Conservation (phyloP, 768 basidiomycete genomes). For the Amanita fuliginea region DNA sequence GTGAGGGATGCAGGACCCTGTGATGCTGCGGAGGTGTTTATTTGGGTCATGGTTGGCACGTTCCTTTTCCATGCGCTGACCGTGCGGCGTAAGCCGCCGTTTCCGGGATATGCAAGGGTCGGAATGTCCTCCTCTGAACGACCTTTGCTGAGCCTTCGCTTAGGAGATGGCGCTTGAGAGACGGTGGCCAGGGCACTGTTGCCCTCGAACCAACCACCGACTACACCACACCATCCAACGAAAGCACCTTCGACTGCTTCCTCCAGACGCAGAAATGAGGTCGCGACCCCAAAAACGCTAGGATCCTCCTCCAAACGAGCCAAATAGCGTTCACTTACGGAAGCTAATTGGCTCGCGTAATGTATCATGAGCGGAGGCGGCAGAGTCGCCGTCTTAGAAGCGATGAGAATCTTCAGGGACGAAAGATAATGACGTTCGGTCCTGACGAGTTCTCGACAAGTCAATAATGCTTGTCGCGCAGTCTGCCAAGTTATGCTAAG, state of each 20-base stretch:
- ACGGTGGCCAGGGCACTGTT: constrained; percentile 5
- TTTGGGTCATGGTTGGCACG: constrained; percentile 11
- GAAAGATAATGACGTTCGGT: constrained; percentile 32
- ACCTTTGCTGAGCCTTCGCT: constrained; percentile 5
- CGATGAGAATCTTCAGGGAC: constrained; percentile 21
- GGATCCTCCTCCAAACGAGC: constrained; percentile 44
- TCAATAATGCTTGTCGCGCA: constrained; percentile 25
- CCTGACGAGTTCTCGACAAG: constrained; percentile 29
- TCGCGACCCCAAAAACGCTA: constrained; percentile 53
- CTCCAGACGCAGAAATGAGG: constrained; percentile 44
- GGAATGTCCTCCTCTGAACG: constrained; percentile 4
- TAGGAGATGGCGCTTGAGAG: neutral
- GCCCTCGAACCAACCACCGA: constrained; percentile 33
- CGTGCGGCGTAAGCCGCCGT: constrained; percentile 7
- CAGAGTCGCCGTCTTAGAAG: constrained; percentile 27
- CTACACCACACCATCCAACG: constrained; percentile 47
- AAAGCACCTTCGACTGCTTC: constrained; percentile 44
- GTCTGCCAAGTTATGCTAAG: constrained; percentile 21
- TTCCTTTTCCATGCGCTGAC: constrained; percentile 16
- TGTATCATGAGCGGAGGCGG: constrained; percentile 42
- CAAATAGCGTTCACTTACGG: constrained; percentile 39
- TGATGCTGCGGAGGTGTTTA: neutral
- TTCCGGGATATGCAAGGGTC: neutral
- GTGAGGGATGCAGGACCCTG: constrained; percentile 1
- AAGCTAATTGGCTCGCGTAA: constrained; percentile 39